Percentiles rank a stretch among this genome's conserved stretches.
phyloP scores from a whole-genome alignment of 2,329 filamentous ascomycete species.

The Purpureocillium lavendulum region DNA sequence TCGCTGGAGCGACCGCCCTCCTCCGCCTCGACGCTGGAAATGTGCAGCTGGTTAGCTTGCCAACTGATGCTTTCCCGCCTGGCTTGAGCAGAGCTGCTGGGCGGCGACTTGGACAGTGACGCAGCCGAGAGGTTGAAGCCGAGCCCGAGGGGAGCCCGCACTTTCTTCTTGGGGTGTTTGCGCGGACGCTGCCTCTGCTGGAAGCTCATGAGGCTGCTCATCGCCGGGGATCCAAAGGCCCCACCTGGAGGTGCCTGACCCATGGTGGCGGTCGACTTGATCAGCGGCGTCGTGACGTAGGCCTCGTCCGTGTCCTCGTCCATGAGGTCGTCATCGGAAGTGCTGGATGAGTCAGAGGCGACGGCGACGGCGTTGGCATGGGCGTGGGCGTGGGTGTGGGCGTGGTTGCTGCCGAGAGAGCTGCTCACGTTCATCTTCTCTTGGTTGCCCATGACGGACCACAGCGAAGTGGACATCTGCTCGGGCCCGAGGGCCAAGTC shows the following conservation, averaged over 20 bases:
- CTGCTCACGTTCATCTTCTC: conserved; percentile 69
- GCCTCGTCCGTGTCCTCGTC: conserved; percentile 72
- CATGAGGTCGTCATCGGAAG: conserved; percentile 61
- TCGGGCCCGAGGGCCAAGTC: conserved; percentile 41
- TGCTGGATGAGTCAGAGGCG: conserved; percentile 70
- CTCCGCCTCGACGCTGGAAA: conserved; percentile 63
- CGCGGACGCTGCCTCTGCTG: conserved; percentile 66
- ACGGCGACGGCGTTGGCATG: conserved; percentile 21
- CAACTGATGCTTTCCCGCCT: conserved; percentile 84
- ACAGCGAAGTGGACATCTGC: conserved; percentile 63
- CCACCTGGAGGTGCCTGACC: conserved; percentile 41
- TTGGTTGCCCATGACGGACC: conserved; percentile 61
- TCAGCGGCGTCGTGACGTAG: conserved; percentile 76
- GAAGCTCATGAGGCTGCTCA: conserved; percentile 76
- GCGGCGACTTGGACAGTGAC: conserved; percentile 65
- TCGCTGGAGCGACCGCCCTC: conserved; percentile 55
- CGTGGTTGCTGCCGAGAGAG: conserved; percentile 67
- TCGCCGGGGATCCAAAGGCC: conserved; percentile 62
- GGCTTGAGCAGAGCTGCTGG: conserved; percentile 42
- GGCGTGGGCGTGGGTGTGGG: conserved; percentile 7
- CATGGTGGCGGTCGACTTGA: conserved; percentile 46
- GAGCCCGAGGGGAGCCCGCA: conserved; percentile 37
- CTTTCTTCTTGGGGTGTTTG: conserved; percentile 54
- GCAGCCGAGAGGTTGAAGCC: conserved; percentile 38
- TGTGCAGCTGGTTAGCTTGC: conserved; percentile 80